These are phyloP conservation scores for Tolypocladium album DNA, from an alignment of 2,329 filamentous ascomycete species.

Conservation along the genomic window DNA sequence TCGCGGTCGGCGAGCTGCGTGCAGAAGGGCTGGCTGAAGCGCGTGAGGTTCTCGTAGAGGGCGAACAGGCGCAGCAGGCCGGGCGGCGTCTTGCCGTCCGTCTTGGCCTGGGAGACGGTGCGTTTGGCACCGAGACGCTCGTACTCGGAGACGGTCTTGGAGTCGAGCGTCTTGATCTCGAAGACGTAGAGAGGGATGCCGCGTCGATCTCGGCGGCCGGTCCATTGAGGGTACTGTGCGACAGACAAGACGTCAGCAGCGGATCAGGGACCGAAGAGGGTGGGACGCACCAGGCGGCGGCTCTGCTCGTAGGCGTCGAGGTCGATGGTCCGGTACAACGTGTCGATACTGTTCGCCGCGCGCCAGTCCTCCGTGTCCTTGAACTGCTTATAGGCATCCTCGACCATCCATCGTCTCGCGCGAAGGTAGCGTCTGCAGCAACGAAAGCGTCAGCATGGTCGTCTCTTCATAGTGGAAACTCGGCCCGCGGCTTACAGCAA, in stretches of 20 bases:
- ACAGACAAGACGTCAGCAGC: background rate
- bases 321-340: conserved; percentile 79
- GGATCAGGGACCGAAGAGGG: background rate
- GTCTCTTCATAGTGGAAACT: background rate
- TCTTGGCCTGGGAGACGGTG: conserved; percentile 49
- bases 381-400: conserved; percentile 75
- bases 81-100: conserved; percentile 55
- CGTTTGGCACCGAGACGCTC: conserved; percentile 52
- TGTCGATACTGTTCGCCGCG: conserved; percentile 63
- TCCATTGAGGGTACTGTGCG: conserved; percentile 86
- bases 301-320: conserved; percentile 74
- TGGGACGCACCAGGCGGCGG: conserved; percentile 53
- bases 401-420: conserved; percentile 68
- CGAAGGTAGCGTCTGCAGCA: conserved; percentile 68
- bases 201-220: conserved; percentile 76
- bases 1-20: conserved; percentile 63
- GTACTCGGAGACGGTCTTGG: conserved; percentile 70
- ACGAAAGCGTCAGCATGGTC: background rate
- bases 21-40: conserved; percentile 78
- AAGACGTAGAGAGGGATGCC: conserved; percentile 90
- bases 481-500: conserved; percentile 43
- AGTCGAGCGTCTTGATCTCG: conserved; percentile 73
- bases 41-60: conserved; percentile 83
- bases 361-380: conserved; percentile 84
- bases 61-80: conserved; percentile 82